Conservation (phyloP, 176 grass and related monocot genomes). For the Eremochloa ophiuroides region DNA sequence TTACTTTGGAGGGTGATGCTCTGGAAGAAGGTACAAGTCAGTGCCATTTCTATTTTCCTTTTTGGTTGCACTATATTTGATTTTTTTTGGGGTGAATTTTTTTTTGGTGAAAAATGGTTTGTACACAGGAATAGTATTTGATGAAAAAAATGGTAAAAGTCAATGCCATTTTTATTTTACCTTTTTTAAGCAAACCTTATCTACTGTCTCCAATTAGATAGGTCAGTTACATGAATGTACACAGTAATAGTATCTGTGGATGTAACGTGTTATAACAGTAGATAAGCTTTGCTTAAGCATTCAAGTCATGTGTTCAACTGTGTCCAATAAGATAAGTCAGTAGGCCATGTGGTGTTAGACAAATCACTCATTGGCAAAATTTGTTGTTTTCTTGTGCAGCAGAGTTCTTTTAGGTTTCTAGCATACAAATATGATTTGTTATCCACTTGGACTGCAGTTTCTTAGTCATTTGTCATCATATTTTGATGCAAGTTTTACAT, state of each 20-base stretch:
- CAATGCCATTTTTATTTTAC: conserved; percentile 15
- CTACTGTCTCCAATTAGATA: conserved; percentile 3
- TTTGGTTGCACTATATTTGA: background rate
- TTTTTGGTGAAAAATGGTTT: background rate
- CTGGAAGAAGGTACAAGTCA: conserved; percentile 56
- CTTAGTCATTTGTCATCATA: conserved; percentile 20
- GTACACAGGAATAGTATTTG: background rate
- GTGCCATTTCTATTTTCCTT: conserved; percentile 16
- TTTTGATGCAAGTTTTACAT: conserved; percentile 28
- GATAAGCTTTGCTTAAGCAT: background rate
- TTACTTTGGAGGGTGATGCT: conserved; percentile 37
- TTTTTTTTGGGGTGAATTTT: background rate
- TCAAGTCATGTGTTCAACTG: background rate
- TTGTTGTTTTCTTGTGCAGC: conserved; percentile 21
- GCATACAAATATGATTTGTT: conserved; percentile 2
- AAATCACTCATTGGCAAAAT: conserved; percentile 9
- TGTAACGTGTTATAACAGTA: background rate
- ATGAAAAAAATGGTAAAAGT: too few species aligned
- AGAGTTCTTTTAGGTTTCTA: conserved; percentile 19
- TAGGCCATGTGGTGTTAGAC: background rate
- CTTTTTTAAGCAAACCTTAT: conserved; percentile 7
- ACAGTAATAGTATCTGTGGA: background rate
- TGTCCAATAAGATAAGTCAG: background rate
- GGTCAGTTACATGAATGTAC: conserved; percentile 8
- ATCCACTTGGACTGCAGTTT: background rate